Conservation (phyloP, 2,329 filamentous ascomycete species). For the Lanzia echinophila region DNA sequence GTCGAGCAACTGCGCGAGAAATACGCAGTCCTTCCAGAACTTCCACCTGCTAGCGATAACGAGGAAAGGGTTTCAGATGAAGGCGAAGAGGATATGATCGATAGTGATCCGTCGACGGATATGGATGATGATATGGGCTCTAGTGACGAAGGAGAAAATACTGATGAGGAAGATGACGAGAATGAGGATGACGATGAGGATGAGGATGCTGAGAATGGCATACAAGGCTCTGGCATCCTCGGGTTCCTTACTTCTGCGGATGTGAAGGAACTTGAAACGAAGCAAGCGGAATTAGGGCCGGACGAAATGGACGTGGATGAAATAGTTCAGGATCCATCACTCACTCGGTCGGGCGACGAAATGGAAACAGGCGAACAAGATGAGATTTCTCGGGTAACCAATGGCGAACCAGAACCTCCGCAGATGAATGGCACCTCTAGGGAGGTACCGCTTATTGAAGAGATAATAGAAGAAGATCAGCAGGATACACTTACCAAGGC, state of each 20-base stretch:
- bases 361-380: conserved; percentile 15
- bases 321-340: background rate
- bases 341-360: background rate
- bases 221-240: conserved; percentile 35
- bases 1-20: conserved; percentile 63
- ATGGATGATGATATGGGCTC: conserved; percentile 34
- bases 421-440: background rate
- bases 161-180: conserved; percentile 42
- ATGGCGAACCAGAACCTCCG: conserved; percentile 15
- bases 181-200: conserved; percentile 34
- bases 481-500: background rate
- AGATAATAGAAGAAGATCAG: background rate
- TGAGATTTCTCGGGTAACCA: conserved; percentile 29
- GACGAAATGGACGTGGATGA: conserved; percentile 9
- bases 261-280: conserved; percentile 29
- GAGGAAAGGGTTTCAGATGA: conserved; percentile 25
- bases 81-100: conserved; percentile 18
- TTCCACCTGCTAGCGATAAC: conserved; percentile 27
- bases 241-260: conserved; percentile 30
- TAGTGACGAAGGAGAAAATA: conserved; percentile 56
- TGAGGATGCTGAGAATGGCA: conserved; percentile 29
- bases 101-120: conserved; percentile 23
- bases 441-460: conserved; percentile 3
- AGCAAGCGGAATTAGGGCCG: conserved; percentile 11
- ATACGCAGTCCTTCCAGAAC: conserved; percentile 56